Conservation (phyloP, 441 rosid species). For the Viola pubescens region DNA sequence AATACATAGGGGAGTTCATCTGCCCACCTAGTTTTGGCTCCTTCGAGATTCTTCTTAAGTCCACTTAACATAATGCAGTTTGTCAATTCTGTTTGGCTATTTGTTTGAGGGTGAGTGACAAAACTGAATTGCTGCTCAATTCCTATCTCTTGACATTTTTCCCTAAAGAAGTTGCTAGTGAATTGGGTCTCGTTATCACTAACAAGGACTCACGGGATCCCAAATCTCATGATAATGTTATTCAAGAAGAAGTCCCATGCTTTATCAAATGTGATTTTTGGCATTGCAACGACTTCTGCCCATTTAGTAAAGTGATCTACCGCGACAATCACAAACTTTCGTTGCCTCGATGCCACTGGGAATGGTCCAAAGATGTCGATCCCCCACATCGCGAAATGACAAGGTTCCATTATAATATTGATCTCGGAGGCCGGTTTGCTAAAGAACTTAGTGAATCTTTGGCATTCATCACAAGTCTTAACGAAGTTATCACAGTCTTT, state of each 20-base stretch:
- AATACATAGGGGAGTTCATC: too few species aligned
- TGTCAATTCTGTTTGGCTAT: too few species aligned
- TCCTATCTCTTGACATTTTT: not conserved
- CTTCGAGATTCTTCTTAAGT: too few species aligned
- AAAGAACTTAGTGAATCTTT: too few species aligned
- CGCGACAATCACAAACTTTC: not conserved
- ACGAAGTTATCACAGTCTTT: too few species aligned
- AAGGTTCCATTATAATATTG: not conserved
- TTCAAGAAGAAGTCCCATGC: not conserved
- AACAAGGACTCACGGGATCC: not conserved
- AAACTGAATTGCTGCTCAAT: too few species aligned
- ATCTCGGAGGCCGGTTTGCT: too few species aligned
- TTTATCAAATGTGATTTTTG: not conserved
- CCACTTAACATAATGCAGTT: too few species aligned
- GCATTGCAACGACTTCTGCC: not conserved
- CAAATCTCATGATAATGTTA: not conserved
- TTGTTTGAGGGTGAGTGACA: too few species aligned
- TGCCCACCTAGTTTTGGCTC: too few species aligned
- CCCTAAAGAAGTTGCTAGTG: not conserved
- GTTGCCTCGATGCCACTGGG: too few species aligned
- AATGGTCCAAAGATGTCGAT: not conserved
- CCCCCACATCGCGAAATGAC: not conserved
- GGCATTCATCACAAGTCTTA: too few species aligned
- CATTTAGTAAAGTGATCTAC: not conserved
- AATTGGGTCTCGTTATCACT: not conserved